These are phyloP conservation scores for Apophysomyces elegans DNA, from an alignment of 371 early-diverging fungal species.

Conservation along the genomic window DNA sequence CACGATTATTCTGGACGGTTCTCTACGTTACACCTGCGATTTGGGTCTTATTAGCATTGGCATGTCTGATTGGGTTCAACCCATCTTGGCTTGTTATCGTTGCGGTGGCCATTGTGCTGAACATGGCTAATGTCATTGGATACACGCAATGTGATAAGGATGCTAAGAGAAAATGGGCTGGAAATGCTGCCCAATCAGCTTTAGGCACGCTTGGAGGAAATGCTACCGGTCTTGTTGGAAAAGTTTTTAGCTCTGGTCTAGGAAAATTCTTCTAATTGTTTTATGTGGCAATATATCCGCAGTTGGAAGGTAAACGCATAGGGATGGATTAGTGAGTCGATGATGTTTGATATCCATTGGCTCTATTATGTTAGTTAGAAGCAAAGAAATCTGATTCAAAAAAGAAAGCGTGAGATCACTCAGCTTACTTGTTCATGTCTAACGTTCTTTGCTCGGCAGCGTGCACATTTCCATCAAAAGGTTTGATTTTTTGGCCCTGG, in stretches of 20 bases:
- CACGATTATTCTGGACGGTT: constrained; percentile 90
- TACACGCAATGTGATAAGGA: constrained; percentile 95
- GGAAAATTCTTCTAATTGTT: constrained; percentile 34
- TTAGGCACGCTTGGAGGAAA: constrained; percentile 43
- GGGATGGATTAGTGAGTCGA: not conserved
- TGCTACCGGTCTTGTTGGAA: constrained; percentile 47
- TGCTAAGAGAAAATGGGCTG: constrained; percentile 75
- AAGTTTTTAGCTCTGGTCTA: constrained; percentile 42
- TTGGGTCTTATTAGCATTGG: constrained; percentile 85
- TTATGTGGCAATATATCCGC: not conserved
- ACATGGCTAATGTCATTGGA: constrained; percentile 91
- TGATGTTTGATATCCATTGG: too few species aligned
- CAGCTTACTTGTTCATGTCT: too few species aligned
- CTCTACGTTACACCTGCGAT: constrained; percentile 86
- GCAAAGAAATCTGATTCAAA: too few species aligned
- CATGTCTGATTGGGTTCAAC: constrained; percentile 74
- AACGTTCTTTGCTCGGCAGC: too few species aligned
- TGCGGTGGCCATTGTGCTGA: constrained; percentile 81
- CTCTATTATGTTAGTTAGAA: too few species aligned
- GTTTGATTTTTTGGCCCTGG: too few species aligned
- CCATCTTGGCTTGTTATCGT: constrained; percentile 86
- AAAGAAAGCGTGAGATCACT: too few species aligned
- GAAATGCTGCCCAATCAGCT: constrained; percentile 50
- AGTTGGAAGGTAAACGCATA: not conserved
- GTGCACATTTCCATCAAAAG: too few species aligned